Base-by-base conservation (phyloP, 225 moss, liverwort and hornwort species). In the Pseudisothecium myosuroides region DNA sequence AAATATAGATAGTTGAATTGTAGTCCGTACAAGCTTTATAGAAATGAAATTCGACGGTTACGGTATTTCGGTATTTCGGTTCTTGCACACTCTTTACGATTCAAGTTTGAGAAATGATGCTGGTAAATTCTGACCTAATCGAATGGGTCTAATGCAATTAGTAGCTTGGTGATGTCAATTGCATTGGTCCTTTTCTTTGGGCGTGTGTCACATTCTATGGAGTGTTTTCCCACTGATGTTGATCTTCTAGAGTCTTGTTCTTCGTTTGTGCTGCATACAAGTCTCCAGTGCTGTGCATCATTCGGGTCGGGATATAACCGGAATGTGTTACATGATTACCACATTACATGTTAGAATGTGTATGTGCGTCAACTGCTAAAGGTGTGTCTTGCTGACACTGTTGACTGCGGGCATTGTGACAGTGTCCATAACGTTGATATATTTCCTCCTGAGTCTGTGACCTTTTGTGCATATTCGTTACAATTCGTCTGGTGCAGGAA, bases 401-500 rank as follows among this genome's bases (percentile, higher is more conserved):
- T 83, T 86, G 60, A 74, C n/a, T 84, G 75, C 54, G 67, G 80
- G 83, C 87, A 69, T 77, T 79, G 86, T 89, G 85, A 82, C 76
- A 85, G 72, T 87, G 67, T 84, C 60, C 32, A 52, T 31, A 85
- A 69, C 31, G 9, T 89, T 52, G 26, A 49, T 86, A 37, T 54
- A 64, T 91, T 72, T 52, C 61, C 68, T 87, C 85, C 52, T 68
- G 82, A 89, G 67, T 89, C 79, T 89, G 73, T 87, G 78, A 60
- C 76, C 55, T 50, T 74, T 84, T 80, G 49, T 83, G 88, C 81
- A 68, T 86, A 81, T 91, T 86, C 59, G 69, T 88, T 91, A 80
- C 83, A 63, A 88, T 82, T 66, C 67, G 13, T 87, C 76, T 87
- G 87, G 76, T 91, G 93, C 94, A 94, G 94, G 94, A 94, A 89